Evolutionary conservation across 108 stramenopile species (phyloP).

Genomic region (Cyclostephanos tholiformis): DNA sequence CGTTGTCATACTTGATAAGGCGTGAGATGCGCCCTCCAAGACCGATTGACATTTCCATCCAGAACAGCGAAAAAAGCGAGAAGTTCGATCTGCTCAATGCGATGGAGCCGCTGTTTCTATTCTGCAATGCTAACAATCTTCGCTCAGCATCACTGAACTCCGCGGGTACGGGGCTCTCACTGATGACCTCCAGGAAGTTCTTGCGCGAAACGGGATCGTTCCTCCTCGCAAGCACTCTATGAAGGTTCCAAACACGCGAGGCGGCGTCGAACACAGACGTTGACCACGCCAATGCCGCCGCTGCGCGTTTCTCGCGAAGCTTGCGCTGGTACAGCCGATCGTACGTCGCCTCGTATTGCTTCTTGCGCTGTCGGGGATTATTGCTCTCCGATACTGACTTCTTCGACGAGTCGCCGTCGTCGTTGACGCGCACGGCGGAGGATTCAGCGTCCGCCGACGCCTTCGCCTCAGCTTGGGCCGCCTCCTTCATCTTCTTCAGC

Average conservation of each 20-base stretch:
- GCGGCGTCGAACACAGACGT: constrained; percentile 61
- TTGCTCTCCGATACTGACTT: constrained; percentile 13
- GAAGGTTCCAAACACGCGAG: constrained; percentile 75
- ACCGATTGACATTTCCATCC: constrained; percentile 66
- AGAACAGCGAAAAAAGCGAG: constrained; percentile 75
- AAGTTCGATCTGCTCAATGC: constrained; percentile 26
- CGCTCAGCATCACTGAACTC: constrained; percentile 41
- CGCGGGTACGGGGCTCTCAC: constrained; percentile 55
- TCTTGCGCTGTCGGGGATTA: constrained; percentile 55
- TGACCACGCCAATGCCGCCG: constrained; percentile 64
- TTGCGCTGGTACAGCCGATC: constrained; percentile 60
- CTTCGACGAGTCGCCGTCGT: constrained; percentile 49
- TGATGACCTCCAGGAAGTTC: constrained; percentile 77
- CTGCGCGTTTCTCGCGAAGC: constrained; percentile 64
- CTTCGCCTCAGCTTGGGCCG: constrained; percentile 43
- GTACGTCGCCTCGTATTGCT: constrained; percentile 54
- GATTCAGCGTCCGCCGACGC: constrained; percentile 51
- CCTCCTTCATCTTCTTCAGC: constrained; percentile 44
- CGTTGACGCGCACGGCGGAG: constrained; percentile 38
- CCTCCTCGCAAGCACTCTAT: constrained; percentile 74
- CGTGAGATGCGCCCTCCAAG: constrained; percentile 65
- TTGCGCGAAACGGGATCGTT: constrained; percentile 75
- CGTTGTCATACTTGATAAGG: constrained; percentile 68
- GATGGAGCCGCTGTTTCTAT: constrained; percentile 35
- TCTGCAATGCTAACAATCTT: constrained; percentile 26